phyloP scores from a whole-genome alignment of 1,284 basidiomycete species.

The Puccinia hordei region DNA sequence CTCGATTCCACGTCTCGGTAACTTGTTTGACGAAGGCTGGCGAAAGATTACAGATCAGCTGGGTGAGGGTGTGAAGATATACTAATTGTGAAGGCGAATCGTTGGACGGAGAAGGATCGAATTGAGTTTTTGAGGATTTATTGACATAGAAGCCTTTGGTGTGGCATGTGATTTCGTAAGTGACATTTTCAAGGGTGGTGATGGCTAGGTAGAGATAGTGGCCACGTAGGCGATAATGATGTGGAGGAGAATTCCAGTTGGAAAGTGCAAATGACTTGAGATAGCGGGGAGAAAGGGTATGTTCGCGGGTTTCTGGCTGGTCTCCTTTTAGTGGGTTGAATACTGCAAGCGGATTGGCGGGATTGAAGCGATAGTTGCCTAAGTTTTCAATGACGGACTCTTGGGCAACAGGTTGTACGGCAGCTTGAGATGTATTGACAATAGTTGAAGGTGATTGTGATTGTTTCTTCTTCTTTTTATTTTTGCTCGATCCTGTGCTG shows the following conservation, averaged over 20 bases:
- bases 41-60: slow-evolving; percentile 43
- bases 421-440: slow-evolving; percentile 40
- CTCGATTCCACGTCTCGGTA: slow-evolving; percentile 41
- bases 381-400: slow-evolving; percentile 46
- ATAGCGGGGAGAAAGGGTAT: slow-evolving; percentile 58
- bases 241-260: slow-evolving; percentile 66
- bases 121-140: slow-evolving; percentile 55
- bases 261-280: slow-evolving; percentile 64
- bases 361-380: slow-evolving; percentile 55
- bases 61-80: slow-evolving; percentile 31
- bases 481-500: slow-evolving; percentile 20
- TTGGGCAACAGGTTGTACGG: slow-evolving; percentile 25
- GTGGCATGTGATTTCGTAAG: slow-evolving; percentile 63
- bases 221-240: slow-evolving; percentile 62
- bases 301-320: slow-evolving; percentile 56
- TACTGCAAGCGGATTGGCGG: slow-evolving; percentile 57
- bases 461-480: slow-evolving; percentile 53
- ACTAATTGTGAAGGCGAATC: neutral
- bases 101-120: slow-evolving; percentile 47
- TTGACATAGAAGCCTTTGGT: slow-evolving; percentile 65
- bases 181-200: slow-evolving; percentile 65
- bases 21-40: slow-evolving; percentile 38
- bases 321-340: slow-evolving; percentile 61
- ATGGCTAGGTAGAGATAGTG: slow-evolving; percentile 66
- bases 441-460: neutral